Evolutionary conservation across 768 basidiomycete genomes (phyloP).

Genomic region (Plicaturopsis crispa): DNA sequence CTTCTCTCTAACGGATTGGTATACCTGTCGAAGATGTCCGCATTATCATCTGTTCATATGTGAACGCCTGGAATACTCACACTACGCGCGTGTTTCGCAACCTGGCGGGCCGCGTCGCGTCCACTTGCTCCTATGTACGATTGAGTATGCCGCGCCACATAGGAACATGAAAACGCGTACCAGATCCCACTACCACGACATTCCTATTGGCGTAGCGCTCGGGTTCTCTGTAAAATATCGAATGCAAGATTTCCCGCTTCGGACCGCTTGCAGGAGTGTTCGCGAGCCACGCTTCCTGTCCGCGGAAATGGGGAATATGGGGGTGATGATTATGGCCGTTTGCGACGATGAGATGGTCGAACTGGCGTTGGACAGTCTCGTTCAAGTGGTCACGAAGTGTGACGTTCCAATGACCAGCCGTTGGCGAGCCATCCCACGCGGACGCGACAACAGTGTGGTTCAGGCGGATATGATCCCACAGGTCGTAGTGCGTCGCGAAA

Average conservation of each 20-base stretch:
- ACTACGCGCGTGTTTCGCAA: conserved; percentile 29
- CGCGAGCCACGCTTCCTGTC: conserved; percentile 42
- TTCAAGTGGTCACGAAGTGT: conserved; percentile 22
- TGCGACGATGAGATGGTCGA: conserved; percentile 50
- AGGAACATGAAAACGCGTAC: too few species aligned
- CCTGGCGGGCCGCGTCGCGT: conserved; percentile 37
- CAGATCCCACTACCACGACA: conserved; percentile 44
- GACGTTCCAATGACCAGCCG: conserved; percentile 37
- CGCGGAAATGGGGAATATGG: conserved; percentile 33
- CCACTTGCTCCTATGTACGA: too few species aligned
- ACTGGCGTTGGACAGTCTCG: conserved; percentile 15
- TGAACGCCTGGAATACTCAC: conserved; percentile 20
- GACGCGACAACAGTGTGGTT: conserved; percentile 35
- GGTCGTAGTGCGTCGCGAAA: conserved; percentile 30
- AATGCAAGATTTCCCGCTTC: conserved; percentile 38
- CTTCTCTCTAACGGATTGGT: conserved; percentile 27
- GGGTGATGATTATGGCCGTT: conserved; percentile 52
- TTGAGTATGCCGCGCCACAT: too few species aligned
- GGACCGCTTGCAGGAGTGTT: too few species aligned
- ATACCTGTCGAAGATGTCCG: conserved; percentile 16
- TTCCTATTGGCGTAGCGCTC: conserved; percentile 30
- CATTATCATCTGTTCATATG: background rate
- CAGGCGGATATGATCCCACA: conserved; percentile 30
- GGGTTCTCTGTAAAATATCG: conserved; percentile 45
- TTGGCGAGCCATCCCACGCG: conserved; percentile 32